A percentile compares a stretch with the other conserved stretches of the same genome.
Evolutionary conservation across 2,329 filamentous ascomycete species (phyloP).

Genomic region (Macrophomina phaseolina): DNA sequence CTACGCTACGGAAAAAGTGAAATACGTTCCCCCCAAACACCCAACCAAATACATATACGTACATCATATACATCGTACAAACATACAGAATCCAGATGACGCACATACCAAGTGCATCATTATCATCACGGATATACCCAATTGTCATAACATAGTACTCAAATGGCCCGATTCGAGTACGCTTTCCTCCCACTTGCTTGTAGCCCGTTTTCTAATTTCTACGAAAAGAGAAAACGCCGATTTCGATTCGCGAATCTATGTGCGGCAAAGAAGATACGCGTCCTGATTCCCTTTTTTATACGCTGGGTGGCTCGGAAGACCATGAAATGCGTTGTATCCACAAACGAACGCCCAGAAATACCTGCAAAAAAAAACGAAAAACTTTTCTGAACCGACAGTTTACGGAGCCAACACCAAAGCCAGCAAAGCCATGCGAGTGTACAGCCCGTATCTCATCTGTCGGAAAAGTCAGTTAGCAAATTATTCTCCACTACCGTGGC

Average conservation of each 20-base stretch:
- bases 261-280: background rate
- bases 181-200: slow-evolving; percentile 16
- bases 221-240: slow-evolving; percentile 10
- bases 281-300: slow-evolving; percentile 3
- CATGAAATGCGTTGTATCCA: slow-evolving; percentile 2
- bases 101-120: background rate
- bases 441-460: slow-evolving; percentile 96
- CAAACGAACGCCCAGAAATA: slow-evolving; percentile 10
- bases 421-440: slow-evolving; percentile 96
- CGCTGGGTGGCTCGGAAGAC: background rate
- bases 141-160: slow-evolving; percentile 17
- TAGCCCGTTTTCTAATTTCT: slow-evolving; percentile 23
- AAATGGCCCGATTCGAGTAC: slow-evolving; percentile 23
- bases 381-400: background rate
- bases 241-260: slow-evolving; percentile 17
- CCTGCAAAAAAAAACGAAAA: slow-evolving; percentile 3
- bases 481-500: background rate
- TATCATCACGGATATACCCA: slow-evolving; percentile 12
- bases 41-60: slow-evolving; percentile 23
- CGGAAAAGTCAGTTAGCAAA: slow-evolving; percentile 48
- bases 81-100: slow-evolving; percentile 16
- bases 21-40: slow-evolving; percentile 40
- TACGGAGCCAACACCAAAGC: slow-evolving; percentile 81
- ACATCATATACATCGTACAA: slow-evolving; percentile 18
- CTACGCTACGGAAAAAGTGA: slow-evolving; percentile 40